Conservation (phyloP, 139 green algal species). For the Chlorella ohadii region DNA sequence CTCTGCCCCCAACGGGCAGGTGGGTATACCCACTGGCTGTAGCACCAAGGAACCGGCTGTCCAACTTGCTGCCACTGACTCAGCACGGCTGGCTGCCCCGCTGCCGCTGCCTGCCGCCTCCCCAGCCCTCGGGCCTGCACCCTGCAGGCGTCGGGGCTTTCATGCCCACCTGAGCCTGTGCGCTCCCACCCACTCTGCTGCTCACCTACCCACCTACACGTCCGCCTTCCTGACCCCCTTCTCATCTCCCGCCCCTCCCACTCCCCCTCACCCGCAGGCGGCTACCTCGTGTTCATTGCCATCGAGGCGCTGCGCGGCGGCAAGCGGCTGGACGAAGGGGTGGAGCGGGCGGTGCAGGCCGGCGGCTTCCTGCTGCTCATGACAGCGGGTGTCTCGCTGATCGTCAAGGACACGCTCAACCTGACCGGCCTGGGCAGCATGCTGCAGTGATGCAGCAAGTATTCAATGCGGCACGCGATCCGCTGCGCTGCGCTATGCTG, state of each 20-base stretch:
- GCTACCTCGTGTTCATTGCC: constrained; percentile 90
- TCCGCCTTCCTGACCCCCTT: not conserved
- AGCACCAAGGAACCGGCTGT: no score
- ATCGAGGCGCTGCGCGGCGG: constrained; percentile 87
- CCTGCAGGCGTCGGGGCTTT: no score
- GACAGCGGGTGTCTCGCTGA: constrained; percentile 78
- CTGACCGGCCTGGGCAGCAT: constrained; percentile 2
- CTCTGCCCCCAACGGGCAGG: not conserved
- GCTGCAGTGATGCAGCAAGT: constrained; percentile 11
- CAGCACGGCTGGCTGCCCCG: no score
- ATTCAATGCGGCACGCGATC: no score
- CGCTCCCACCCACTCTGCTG: not conserved
- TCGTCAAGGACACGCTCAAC: constrained; percentile 85
- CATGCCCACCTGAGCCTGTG: no score
- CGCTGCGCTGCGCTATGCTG: no score
- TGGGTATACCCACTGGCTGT: not conserved
- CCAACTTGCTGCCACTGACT: no score
- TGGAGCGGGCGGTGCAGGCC: constrained; percentile 92
- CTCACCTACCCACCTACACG: not conserved
- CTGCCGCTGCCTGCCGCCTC: no score
- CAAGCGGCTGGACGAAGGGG: constrained; percentile 80
- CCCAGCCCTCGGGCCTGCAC: no score
- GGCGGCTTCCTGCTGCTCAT: constrained; percentile 90
- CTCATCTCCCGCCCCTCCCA: not conserved
- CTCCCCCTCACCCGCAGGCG: constrained; percentile 58